Base-by-base conservation (phyloP, 108 stramenopile genomes). In the Discostella stelligeroides region DNA sequence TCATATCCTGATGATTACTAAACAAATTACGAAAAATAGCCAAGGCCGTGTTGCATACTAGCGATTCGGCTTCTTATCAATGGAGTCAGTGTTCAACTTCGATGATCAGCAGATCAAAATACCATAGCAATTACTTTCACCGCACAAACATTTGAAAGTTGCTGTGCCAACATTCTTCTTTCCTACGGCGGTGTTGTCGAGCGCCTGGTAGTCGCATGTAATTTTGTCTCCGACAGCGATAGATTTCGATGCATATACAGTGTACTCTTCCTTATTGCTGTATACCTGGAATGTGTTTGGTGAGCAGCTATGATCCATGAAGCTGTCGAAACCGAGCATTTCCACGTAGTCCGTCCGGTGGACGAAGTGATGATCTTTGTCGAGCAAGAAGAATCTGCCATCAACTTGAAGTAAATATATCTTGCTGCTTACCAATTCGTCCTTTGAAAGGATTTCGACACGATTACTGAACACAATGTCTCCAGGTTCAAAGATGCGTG, bases 261-360 rank as follows among this genome's bases (percentile, higher is more conserved):
- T 39, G 17, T 75, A 75, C 24, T 69, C 60, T n/a, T 75, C 47
- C 17, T 38, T 24, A 1, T 28, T 57, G 4, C 38, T 70, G 59
- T 75, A 75, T 9, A 42, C 46, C 69, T 60, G 57, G 28, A 37
- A 23, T 11, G 68, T 63, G 29, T 70, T 69, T 38, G 73, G 73
- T 8, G 43, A 27, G 25, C 73, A 75, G 39, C 54, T 58, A 23
- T 75, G 73, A 28, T 75, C 60, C 68, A 70, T 69, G 49, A 70
- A 75, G 21, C 28, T 34, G 37, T 75, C 73, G 29, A 75, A 75
- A 25, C 70, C 71, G 27, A 73, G 25, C 72, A 68, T 68, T 34
- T 73, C 72, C 39, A 48, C 37, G 18, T 73, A 73, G 14, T 42
- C 42, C 1, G 68, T 59, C 4, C 72, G 56, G 53, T 73, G 47